A percentile compares a stretch with the other conserved stretches of the same genome.
These are phyloP conservation scores for Crithidia sp. DNA, from an alignment of 208 protist species.

Conservation along the genomic window DNA sequence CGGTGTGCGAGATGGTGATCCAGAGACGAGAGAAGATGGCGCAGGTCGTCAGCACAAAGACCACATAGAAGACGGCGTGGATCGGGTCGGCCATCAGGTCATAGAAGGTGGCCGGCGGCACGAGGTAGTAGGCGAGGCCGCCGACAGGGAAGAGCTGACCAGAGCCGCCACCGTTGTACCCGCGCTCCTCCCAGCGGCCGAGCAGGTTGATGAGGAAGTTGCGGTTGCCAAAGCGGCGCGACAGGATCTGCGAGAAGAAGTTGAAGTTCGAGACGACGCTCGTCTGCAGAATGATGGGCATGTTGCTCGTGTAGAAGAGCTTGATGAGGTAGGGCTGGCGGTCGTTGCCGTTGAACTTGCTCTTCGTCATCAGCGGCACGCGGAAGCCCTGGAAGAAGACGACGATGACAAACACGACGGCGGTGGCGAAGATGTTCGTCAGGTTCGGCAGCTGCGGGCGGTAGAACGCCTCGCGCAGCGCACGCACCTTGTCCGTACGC, in stretches of 20 bases:
- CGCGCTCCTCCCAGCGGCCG: constrained; percentile 95
- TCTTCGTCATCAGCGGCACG: constrained; percentile 95
- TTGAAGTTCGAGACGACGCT: constrained; percentile 99
- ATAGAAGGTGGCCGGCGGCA: constrained; percentile 94
- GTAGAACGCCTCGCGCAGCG: constrained; percentile 99
- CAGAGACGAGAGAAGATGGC: constrained; percentile 99
- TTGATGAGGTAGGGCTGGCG: constrained; percentile 99
- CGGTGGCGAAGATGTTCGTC: constrained; percentile 99
- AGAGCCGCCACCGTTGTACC: constrained; percentile 61
- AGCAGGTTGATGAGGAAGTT: constrained; percentile 99
- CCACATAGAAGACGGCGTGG: constrained; percentile 98
- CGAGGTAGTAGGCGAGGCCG: constrained; percentile 99
- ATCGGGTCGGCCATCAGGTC: constrained; percentile 98
- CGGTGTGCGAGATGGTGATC: constrained; percentile 98
- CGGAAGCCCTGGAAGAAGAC: constrained; percentile 99
- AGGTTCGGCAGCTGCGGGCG: constrained; percentile 99
- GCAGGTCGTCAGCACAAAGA: constrained; percentile 98
- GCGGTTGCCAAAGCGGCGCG: constrained; percentile 95
- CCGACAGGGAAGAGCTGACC: constrained; percentile 93
- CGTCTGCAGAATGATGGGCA: constrained; percentile 99
- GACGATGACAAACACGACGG: constrained; percentile 99
- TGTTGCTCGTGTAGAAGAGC: constrained; percentile 99
- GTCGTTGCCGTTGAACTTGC: constrained; percentile 73
- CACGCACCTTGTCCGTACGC: constrained; percentile 96
- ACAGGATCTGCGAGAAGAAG: constrained; percentile 99